Percentiles rank a stretch among this genome's conserved stretches.
Conservation (phyloP, 306 rosid species). For the Casuarina equisetifolia region DNA sequence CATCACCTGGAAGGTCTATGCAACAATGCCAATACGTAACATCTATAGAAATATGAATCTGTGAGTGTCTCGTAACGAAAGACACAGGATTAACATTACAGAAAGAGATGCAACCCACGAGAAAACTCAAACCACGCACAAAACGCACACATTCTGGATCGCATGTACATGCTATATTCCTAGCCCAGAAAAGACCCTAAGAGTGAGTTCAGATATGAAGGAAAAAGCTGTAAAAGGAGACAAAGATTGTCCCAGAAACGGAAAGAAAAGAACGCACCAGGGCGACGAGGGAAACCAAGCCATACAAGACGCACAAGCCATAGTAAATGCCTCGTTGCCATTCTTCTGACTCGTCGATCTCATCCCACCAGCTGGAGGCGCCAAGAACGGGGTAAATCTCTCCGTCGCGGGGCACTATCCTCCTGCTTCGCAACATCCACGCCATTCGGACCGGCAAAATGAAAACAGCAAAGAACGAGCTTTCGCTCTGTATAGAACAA, state of each 20-base stretch:
- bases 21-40: too few species aligned
- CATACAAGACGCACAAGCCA: constrained; percentile 49
- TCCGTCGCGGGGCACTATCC: constrained; percentile 32
- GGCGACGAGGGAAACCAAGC: constrained; percentile 52
- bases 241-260: neutral
- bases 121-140: neutral
- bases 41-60: too few species aligned
- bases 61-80: too few species aligned
- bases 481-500: neutral
- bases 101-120: neutral
- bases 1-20: too few species aligned
- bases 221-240: neutral
- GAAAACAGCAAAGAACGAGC: neutral
- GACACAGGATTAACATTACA: too few species aligned
- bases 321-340: constrained; percentile 42
- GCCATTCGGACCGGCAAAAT: constrained; percentile 9
- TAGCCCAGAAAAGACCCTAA: too few species aligned
- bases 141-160: neutral
- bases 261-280: constrained; percentile 38
- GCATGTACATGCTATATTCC: too few species aligned
- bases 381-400: constrained; percentile 8
- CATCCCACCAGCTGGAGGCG: constrained; percentile 35
- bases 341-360: constrained; percentile 33
- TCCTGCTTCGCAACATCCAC: constrained; percentile 28
- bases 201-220: too few species aligned